Evolutionary conservation across 768 basidiomycete species (phyloP).

Genomic region (Calocybe indica): DNA sequence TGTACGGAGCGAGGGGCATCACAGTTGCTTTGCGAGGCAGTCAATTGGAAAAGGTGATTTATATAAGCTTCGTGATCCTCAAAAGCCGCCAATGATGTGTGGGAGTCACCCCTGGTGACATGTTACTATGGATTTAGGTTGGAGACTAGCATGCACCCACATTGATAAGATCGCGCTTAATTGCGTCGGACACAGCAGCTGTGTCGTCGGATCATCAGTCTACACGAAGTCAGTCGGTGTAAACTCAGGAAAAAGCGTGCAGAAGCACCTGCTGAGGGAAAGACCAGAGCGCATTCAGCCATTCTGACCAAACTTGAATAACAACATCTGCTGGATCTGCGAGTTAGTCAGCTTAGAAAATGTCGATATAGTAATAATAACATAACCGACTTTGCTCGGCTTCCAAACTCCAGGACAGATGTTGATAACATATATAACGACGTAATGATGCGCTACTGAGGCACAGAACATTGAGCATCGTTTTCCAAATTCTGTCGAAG

Average conservation of each 20-base stretch:
- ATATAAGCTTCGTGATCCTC: constrained; percentile 31
- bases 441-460: constrained; percentile 28
- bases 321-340: constrained; percentile 27
- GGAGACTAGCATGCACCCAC: too few species aligned
- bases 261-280: constrained; percentile 5
- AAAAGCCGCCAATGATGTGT: constrained; percentile 33
- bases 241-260: background rate
- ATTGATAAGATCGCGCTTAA: too few species aligned
- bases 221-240: background rate
- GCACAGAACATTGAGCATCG: constrained; percentile 34
- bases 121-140: too few species aligned
- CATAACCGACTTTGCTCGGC: constrained; percentile 31
- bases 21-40: constrained; percentile 32
- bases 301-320: constrained; percentile 33
- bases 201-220: too few species aligned
- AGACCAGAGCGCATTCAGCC: constrained; percentile 50
- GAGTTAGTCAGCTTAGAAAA: background rate
- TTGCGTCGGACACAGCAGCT: too few species aligned
- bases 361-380: background rate
- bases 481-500: constrained; percentile 16
- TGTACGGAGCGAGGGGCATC: constrained; percentile 34
- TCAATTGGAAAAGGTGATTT: constrained; percentile 30
- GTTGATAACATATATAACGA: constrained; percentile 48
- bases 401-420: constrained; percentile 46
- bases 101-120: constrained; percentile 31